Conservation (phyloP, 108 stramenopile genomes). For the Fragilariopsis cylindrus region DNA sequence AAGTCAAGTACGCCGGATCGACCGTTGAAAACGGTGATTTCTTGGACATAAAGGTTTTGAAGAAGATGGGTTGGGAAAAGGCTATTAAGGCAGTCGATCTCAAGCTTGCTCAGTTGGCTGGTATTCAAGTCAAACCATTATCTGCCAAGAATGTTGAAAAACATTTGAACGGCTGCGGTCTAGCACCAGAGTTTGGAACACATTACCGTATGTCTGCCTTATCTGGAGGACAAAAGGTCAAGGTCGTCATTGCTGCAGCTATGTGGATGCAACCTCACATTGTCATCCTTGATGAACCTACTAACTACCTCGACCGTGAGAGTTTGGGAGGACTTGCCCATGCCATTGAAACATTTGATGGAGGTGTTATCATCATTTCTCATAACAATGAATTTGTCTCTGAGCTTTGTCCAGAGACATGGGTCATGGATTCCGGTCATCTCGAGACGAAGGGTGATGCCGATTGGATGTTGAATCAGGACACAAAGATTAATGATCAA, state of each 20-base stretch:
- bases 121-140: conserved; percentile 91
- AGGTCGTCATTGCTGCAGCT: conserved; percentile 98
- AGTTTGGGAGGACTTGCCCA: conserved; percentile 97
- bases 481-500: conserved; percentile 92
- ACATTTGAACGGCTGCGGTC: conserved; percentile 97
- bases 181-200: conserved; percentile 96
- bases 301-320: conserved; percentile 99
- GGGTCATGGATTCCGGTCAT: conserved; percentile 98
- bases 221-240: conserved; percentile 99
- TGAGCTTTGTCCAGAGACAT: conserved; percentile 96
- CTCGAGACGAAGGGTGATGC: conserved; percentile 98
- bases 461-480: conserved; percentile 98
- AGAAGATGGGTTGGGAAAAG: conserved; percentile 99
- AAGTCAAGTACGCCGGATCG: conserved; percentile 91
- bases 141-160: conserved; percentile 98
- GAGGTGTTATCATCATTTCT: conserved; percentile 99
- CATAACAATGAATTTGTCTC: conserved; percentile 99
- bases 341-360: conserved; percentile 96
- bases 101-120: conserved; percentile 95
- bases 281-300: conserved; percentile 97
- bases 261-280: conserved; percentile 99
- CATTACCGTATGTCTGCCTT: conserved; percentile 99
- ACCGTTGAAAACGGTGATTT: conserved; percentile 87
- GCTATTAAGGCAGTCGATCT: conserved; percentile 98
- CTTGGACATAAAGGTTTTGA: conserved; percentile 89